Base-by-base conservation (phyloP, 352 stramenopile species). In the Phytophthora nicotianae region DNA sequence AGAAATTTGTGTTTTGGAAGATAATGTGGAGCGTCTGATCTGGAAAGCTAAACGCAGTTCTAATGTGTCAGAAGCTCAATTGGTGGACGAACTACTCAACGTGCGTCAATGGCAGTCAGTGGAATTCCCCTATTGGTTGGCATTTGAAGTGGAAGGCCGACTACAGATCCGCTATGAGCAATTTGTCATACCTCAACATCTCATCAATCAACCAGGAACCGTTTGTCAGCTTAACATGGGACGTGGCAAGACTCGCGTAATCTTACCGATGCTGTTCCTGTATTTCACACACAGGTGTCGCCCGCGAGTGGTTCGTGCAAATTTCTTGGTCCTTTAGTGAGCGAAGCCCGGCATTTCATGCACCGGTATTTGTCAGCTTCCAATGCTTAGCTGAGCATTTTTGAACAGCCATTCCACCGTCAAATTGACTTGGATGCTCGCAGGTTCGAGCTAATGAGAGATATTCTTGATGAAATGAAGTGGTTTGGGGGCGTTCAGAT, bases 161-260 rank as follows among this genome's bases (percentile, higher is more conserved):
- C 50, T 97, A 16, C 83, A 93, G 58, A 97, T 96, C 23, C 77
- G 86, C 0, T 81, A 77, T n/a, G 83, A 93, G 33, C 88, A 97
- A 57, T 93, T 79, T 50, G 66, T 87, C 3, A 75, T 96, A 24
- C 78, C 84, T 7, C 52, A 75, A n/a, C 83, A 96, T 42, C 62
- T 97, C 19, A 82, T 96, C 32, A 41, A 88, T 8, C 66, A 81
- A 11, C 76, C 77, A 11, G 76, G 83, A 24, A 73, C 81, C 3
- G 79, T 96, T 10, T 89, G 83, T 11, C 86, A 97, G 54, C 72
- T 97, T 5, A 96, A 96, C 56, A 96, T 96, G 87, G 90, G 88
- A 0, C 66, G 84, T 21, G 89, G 89, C n/a, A 96, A 96, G 70
- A 96, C 86, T n/a, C 62, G 78, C 4, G 90, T 97, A 26, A 95